These are phyloP conservation scores for Chaetomium fimeti DNA, from an alignment of 495 filamentous ascomycete species.

Conservation along the genomic window DNA sequence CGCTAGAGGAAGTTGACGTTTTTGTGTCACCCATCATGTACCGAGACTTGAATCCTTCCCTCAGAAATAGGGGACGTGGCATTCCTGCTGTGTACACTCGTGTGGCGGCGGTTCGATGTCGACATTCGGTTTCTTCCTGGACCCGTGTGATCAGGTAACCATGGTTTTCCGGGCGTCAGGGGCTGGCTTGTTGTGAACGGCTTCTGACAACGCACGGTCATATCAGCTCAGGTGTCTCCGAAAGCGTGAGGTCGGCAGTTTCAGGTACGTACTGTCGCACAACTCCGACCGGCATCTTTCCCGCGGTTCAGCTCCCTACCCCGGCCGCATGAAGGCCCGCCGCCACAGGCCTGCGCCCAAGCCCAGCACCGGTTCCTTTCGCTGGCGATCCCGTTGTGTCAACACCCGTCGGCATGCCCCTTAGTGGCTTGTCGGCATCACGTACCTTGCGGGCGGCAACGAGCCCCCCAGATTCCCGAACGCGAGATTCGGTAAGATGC, in stretches of 20 bases:
- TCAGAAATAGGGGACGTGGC: neutral
- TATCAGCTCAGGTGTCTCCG: neutral
- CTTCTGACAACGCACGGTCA: neutral
- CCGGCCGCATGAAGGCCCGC: neutral
- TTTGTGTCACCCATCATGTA: too few species aligned
- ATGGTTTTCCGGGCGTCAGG: too few species aligned
- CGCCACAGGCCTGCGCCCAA: neutral
- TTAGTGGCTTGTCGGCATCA: neutral
- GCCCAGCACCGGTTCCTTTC: neutral
- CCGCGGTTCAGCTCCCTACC: neutral
- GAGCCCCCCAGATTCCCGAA: constrained; percentile 1
- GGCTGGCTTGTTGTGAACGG: neutral
- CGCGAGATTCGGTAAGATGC: neutral
- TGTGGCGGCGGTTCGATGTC: neutral
- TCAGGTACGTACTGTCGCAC: constrained; percentile 1
- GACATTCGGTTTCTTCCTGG: neutral
- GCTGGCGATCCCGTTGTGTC: neutral
- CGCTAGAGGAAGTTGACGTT: neutral
- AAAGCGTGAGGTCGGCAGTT: neutral
- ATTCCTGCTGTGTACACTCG: neutral
- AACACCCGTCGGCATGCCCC: neutral
- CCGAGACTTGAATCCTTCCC: too few species aligned
- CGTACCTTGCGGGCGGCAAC: neutral
- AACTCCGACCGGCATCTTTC: neutral
- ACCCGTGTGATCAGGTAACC: too few species aligned